Percentiles rank a stretch among this genome's conserved stretches.
Conservation (phyloP, 768 basidiomycete species). For the Epithele typhae region DNA sequence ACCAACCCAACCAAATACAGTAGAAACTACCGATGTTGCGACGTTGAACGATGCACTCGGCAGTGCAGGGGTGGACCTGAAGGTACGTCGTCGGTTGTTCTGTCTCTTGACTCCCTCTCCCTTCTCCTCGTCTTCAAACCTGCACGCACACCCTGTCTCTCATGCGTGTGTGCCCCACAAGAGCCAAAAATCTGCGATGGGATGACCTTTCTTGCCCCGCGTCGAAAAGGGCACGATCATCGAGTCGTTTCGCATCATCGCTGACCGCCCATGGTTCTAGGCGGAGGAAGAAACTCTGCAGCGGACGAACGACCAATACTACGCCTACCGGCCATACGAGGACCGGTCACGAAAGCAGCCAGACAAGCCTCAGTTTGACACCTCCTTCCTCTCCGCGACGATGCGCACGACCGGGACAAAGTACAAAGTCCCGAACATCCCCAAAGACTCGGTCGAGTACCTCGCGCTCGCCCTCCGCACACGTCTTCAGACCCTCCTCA, state of each 20-base stretch:
- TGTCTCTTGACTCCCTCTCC: not conserved
- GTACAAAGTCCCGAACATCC: conserved; percentile 63
- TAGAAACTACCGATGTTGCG: conserved; percentile 66
- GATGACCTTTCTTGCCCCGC: no score
- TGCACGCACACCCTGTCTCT: not conserved
- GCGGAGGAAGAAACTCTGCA: conserved; percentile 85
- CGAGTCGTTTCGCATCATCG: no score
- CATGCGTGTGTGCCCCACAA: no score
- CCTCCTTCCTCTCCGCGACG: conserved; percentile 55
- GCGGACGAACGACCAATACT: conserved; percentile 56
- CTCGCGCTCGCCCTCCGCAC: conserved; percentile 74
- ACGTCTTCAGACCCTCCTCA: conserved; percentile 66
- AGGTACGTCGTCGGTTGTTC: conserved; percentile 38
- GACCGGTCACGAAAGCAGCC: conserved; percentile 82
- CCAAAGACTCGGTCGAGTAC: conserved; percentile 73
- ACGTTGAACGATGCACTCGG: conserved; percentile 82
- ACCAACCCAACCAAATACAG: conserved; percentile 6
- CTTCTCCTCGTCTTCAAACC: not conserved
- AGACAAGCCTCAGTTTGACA: conserved; percentile 62
- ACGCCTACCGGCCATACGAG: conserved; percentile 61
- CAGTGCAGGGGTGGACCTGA: conserved; percentile 83
- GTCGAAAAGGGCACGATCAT: no score
- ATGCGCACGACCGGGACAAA: conserved; percentile 65
- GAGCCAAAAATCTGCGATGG: no score
- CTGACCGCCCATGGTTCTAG: no score